These are phyloP conservation scores for Hypoxylon sp. DNA, from an alignment of 2,329 filamentous ascomycete species.

Conservation along the genomic window DNA sequence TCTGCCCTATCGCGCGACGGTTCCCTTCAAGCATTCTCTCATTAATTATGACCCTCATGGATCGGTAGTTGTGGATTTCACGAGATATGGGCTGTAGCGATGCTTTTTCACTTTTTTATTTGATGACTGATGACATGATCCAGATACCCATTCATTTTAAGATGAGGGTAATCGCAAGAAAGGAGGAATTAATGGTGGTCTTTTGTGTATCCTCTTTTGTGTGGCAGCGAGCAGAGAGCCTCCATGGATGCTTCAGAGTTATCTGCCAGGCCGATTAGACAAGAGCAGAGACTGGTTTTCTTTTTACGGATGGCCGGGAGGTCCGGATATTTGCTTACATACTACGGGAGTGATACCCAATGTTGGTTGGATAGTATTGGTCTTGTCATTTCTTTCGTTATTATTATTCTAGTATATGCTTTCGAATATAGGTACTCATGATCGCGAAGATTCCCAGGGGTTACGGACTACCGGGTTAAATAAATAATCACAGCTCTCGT, in stretches of 20 bases:
- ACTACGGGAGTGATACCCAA: conserved; percentile 50
- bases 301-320: conserved; percentile 19
- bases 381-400: conserved; percentile 39
- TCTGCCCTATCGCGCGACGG: conserved; percentile 27
- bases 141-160: conserved; percentile 56
- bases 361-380: conserved; percentile 37
- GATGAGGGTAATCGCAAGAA: conserved; percentile 55
- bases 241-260: conserved; percentile 14
- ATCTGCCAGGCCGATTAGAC: conserved; percentile 38
- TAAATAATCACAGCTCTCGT: conserved; percentile 45
- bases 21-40: conserved; percentile 23
- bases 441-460: conserved; percentile 14
- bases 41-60: conserved; percentile 31
- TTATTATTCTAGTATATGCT: conserved; percentile 45
- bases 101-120: conserved; percentile 42
- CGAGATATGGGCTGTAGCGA: conserved; percentile 41
- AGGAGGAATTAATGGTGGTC: conserved; percentile 47
- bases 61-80: conserved; percentile 35
- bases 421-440: conserved; percentile 37
- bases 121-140: conserved; percentile 54
- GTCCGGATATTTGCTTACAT: conserved; percentile 37
- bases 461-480: conserved; percentile 20
- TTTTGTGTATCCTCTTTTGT: conserved; percentile 41
- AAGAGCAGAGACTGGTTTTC: conserved; percentile 35
- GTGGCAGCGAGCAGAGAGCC: conserved; percentile 21